A percentile compares a stretch with the other conserved stretches of the same genome.
phyloP scores from a whole-genome alignment of 2,329 filamentous ascomycete species.

The Phialophora verrucosa region DNA sequence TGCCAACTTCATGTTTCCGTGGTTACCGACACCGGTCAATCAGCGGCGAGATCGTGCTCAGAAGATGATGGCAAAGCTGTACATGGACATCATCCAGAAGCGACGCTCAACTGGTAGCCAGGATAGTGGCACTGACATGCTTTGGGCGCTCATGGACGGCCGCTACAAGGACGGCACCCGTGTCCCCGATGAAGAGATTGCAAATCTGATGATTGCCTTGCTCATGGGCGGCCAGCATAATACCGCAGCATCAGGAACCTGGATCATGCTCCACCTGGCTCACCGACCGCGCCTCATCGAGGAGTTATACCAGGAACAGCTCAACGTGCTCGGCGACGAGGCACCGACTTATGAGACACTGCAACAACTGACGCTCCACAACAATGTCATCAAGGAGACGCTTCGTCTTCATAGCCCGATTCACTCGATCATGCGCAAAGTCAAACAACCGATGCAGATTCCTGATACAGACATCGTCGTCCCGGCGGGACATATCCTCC shows the following conservation, averaged over 20 bases:
- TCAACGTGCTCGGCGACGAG: conserved; percentile 72
- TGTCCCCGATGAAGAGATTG: conserved; percentile 83
- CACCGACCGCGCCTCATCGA: conserved; percentile 79
- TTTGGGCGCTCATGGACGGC: conserved; percentile 86
- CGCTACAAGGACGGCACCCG: conserved; percentile 80
- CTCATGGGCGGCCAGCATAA: conserved; percentile 93
- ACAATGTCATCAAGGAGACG: conserved; percentile 87
- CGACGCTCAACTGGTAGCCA: conserved; percentile 63
- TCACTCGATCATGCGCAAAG: conserved; percentile 91
- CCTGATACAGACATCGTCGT: conserved; percentile 69
- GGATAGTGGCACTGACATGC: conserved; percentile 74
- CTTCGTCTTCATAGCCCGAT: conserved; percentile 90
- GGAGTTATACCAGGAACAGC: conserved; percentile 83
- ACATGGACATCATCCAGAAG: conserved; percentile 79
- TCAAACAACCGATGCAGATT: conserved; percentile 84
- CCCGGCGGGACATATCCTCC: conserved; percentile 77
- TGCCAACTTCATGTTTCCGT: conserved; percentile 88
- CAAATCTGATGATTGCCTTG: conserved; percentile 92
- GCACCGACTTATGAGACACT: conserved; percentile 80
- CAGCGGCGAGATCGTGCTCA: conserved; percentile 79
- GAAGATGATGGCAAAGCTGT: conserved; percentile 78
- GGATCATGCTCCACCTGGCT: conserved; percentile 83
- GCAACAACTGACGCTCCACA: conserved; percentile 77
- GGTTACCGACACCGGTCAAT: conserved; percentile 89
- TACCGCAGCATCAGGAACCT: conserved; percentile 80